A percentile compares a stretch with the other conserved stretches of the same genome.
These are phyloP conservation scores for Pharnaceum exiguum DNA, from an alignment of 148 eudicot species.

Conservation along the genomic window DNA sequence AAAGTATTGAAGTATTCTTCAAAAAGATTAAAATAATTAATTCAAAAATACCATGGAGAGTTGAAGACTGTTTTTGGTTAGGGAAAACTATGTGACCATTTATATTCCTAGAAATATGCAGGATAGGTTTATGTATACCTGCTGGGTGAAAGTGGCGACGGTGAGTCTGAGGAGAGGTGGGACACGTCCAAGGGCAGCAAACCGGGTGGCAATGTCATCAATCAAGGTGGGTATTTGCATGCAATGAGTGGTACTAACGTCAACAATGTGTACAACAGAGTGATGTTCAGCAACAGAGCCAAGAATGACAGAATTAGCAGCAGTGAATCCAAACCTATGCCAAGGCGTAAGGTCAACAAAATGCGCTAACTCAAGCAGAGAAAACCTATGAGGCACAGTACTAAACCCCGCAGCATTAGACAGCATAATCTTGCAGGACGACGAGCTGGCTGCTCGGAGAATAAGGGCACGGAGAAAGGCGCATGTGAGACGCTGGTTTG, in stretches of 20 bases:
- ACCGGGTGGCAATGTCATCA: slow-evolving; percentile 60
- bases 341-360: slow-evolving; percentile 89
- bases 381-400: slow-evolving; percentile 33
- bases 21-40: too few species aligned
- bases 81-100: too few species aligned
- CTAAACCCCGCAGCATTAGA: not conserved
- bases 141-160: slow-evolving; percentile 53
- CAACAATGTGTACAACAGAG: slow-evolving; percentile 59
- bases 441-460: slow-evolving; percentile 47
- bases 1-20: too few species aligned
- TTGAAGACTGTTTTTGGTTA: too few species aligned
- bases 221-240: slow-evolving; percentile 94
- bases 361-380: slow-evolving; percentile 66
- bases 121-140: too few species aligned
- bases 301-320: slow-evolving; percentile 68
- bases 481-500: slow-evolving; percentile 71
- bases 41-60: too few species aligned
- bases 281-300: slow-evolving; percentile 50
- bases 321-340: slow-evolving; percentile 88
- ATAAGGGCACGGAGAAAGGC: slow-evolving; percentile 83
- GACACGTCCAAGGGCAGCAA: slow-evolving; percentile 7
- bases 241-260: slow-evolving; percentile 75
- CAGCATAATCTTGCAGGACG: slow-evolving; percentile 39
- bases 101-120: too few species aligned
- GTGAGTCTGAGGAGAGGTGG: slow-evolving; percentile 65